phyloP scores from a whole-genome alignment of 1,139 yeast genomes.

The Pichia norvegensis region DNA sequence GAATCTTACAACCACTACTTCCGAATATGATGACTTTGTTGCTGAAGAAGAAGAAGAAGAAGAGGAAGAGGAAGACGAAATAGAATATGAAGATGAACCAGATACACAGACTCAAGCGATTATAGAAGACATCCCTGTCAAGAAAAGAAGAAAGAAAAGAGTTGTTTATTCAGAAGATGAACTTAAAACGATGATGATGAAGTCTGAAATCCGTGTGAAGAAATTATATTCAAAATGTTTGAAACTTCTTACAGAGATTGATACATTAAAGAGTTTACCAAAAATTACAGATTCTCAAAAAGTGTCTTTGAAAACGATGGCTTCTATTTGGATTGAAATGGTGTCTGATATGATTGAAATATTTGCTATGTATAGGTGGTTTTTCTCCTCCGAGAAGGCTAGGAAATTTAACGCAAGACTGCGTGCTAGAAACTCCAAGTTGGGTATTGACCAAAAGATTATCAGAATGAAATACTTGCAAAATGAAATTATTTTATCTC shows the following conservation, averaged over 20 bases:
- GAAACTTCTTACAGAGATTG: conserved; percentile 39
- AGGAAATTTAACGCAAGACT: conserved; percentile 63
- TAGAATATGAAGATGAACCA: conserved; percentile 7
- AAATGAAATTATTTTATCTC: conserved; percentile 50
- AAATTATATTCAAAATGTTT: conserved; percentile 59
- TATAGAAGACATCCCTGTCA: conserved; percentile 25
- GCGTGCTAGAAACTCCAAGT: conserved; percentile 50
- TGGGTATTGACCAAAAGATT: conserved; percentile 64
- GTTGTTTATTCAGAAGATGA: conserved; percentile 43
- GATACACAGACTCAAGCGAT: conserved; percentile 24
- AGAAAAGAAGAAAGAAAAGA: conserved; percentile 20
- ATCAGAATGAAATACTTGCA: conserved; percentile 59
- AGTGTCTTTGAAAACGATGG: conserved; percentile 38
- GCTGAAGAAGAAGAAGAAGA: conserved; percentile 21
- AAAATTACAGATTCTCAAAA: conserved; percentile 28
- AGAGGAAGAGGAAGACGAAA: conserved; percentile 15
- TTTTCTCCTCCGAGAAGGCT: conserved; percentile 70
- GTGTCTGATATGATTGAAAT: conserved; percentile 80
- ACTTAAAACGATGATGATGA: conserved; percentile 47
- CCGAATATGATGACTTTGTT: conserved; percentile 7
- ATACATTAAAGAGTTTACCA: conserved; percentile 37
- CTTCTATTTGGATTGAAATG: conserved; percentile 72
- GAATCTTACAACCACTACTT: conserved; percentile 5
- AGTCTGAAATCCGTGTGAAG: conserved; percentile 52
- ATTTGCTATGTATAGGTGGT: conserved; percentile 66